Evolutionary conservation across 2,329 filamentous ascomycete genomes (phyloP).

Genomic region (Colletotrichum ledebouriae): DNA sequence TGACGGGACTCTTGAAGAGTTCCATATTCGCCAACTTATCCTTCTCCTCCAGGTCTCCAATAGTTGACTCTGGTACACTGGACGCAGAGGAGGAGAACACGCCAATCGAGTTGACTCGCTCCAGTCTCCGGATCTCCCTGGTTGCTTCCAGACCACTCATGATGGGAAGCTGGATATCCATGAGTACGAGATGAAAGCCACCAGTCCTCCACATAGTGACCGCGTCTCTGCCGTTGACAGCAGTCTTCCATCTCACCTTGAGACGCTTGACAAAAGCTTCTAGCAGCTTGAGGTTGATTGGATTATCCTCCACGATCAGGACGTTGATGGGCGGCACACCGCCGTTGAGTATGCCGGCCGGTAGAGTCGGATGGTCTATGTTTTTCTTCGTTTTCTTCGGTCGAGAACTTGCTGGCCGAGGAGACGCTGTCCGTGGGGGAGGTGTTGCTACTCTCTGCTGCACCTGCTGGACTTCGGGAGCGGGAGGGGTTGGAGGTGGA

Average conservation of each 20-base stretch:
- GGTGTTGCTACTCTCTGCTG: conserved; percentile 68
- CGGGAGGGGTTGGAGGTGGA: conserved; percentile 64
- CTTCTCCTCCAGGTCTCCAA: conserved; percentile 67
- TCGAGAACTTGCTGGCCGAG: conserved; percentile 59
- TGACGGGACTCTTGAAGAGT: conserved; percentile 95
- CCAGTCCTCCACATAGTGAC: conserved; percentile 93
- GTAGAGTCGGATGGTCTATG: conserved; percentile 60
- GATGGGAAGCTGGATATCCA: conserved; percentile 98
- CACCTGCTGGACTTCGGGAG: conserved; percentile 60
- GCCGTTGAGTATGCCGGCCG: conserved; percentile 79
- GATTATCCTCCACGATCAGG: conserved; percentile 97
- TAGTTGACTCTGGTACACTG: conserved; percentile 58
- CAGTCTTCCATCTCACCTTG: conserved; percentile 97
- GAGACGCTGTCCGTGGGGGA: conserved; percentile 62
- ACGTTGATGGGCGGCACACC: conserved; percentile 96
- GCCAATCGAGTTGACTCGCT: conserved; percentile 91
- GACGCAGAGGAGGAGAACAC: conserved; percentile 81
- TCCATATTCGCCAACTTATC: conserved; percentile 77
- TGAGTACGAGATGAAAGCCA: conserved; percentile 95
- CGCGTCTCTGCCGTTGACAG: conserved; percentile 93
- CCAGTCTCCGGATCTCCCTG: conserved; percentile 90
- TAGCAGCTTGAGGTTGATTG: conserved; percentile 93
- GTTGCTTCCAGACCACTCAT: conserved; percentile 97
- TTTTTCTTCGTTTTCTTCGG: conserved; percentile 69
- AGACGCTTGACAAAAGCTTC: conserved; percentile 96